Conservation (phyloP, 305 asterid genomes). For the Fraxinus sp. region DNA sequence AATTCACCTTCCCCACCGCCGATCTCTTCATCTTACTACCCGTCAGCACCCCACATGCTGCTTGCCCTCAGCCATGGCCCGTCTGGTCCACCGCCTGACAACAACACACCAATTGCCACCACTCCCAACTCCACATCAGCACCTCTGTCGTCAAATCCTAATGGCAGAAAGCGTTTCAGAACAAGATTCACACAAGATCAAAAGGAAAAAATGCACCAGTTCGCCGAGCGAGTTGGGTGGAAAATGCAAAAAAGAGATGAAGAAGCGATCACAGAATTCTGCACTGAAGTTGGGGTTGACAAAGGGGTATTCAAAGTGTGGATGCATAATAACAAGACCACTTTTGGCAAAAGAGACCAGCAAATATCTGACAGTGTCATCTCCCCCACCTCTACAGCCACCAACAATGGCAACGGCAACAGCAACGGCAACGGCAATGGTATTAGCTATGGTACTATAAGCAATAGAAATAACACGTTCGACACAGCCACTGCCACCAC, state of each 20-base stretch:
- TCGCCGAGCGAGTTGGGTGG: slow-evolving; percentile 72
- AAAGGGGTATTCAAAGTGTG: slow-evolving; percentile 80
- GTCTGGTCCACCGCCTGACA: slow-evolving; percentile 43
- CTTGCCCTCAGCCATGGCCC: slow-evolving; percentile 62
- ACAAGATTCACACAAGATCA: slow-evolving; percentile 71
- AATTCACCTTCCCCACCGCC: slow-evolving; percentile 89
- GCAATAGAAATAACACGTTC: background rate
- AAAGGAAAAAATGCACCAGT: slow-evolving; percentile 72
- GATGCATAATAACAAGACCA: slow-evolving; percentile 93
- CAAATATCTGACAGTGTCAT: slow-evolving; percentile 25
- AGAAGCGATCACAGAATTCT: slow-evolving; percentile 46
- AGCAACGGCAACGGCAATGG: slow-evolving; percentile 5
- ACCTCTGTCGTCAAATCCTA: slow-evolving; percentile 27
- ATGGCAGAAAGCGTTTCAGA: slow-evolving; percentile 60
- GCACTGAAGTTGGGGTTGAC: slow-evolving; percentile 61
- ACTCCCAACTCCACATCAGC: slow-evolving; percentile 21
- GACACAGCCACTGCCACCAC: background rate
- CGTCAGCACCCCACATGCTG: slow-evolving; percentile 82
- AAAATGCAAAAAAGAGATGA: slow-evolving; percentile 81
- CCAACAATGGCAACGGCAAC: slow-evolving; percentile 11
- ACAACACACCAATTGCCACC: slow-evolving; percentile 27
- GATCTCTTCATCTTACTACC: slow-evolving; percentile 82
- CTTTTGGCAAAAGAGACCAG: slow-evolving; percentile 45
- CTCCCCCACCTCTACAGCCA: slow-evolving; percentile 17
- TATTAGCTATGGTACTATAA: slow-evolving; percentile 11